Percentiles rank a stretch among this genome's conserved stretches.
These are phyloP conservation scores for Candida golubevii DNA, from an alignment of 805 yeast genomes.

Conservation along the genomic window DNA sequence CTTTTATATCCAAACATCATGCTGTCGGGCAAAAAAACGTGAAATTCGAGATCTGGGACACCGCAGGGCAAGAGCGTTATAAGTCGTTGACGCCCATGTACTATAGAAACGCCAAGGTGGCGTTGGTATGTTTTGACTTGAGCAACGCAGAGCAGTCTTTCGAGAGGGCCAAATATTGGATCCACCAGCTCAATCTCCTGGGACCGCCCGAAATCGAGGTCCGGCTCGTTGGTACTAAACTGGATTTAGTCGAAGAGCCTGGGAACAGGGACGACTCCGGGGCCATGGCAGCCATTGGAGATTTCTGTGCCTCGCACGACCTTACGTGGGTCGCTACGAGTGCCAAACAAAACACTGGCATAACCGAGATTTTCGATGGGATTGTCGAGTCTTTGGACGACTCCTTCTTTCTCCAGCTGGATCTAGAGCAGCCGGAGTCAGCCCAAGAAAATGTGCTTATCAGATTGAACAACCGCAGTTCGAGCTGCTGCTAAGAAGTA, in stretches of 20 bases:
- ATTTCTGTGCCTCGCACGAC: constrained; percentile 17
- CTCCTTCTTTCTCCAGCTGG: constrained; percentile 25
- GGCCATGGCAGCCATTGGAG: constrained; percentile 10
- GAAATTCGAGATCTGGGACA: constrained; percentile 82
- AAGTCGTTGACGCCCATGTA: constrained; percentile 44
- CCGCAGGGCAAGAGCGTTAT: constrained; percentile 80
- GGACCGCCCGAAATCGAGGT: constrained; percentile 28
- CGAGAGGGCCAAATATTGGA: constrained; percentile 81
- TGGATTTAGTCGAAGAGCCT: constrained; percentile 47
- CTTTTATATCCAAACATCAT: constrained; percentile 75
- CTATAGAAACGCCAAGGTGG: constrained; percentile 45
- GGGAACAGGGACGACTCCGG: not conserved
- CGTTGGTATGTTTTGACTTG: constrained; percentile 84
- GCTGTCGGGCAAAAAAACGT: constrained; percentile 37
- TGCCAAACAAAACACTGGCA: constrained; percentile 68
- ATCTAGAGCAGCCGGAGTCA: not conserved
- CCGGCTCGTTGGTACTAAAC: constrained; percentile 76
- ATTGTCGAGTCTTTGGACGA: constrained; percentile 29
- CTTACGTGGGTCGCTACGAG: constrained; percentile 44
- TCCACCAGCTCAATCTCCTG: constrained; percentile 58
- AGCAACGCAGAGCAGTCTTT: constrained; percentile 47
- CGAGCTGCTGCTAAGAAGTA: constrained; percentile 1
- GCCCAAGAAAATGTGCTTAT: constrained; percentile 6
- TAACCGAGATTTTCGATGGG: constrained; percentile 34
- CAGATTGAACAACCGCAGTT: not conserved